Base-by-base conservation (phyloP, 2,329 filamentous ascomycete genomes). In the Alternaria brassicicola region DNA sequence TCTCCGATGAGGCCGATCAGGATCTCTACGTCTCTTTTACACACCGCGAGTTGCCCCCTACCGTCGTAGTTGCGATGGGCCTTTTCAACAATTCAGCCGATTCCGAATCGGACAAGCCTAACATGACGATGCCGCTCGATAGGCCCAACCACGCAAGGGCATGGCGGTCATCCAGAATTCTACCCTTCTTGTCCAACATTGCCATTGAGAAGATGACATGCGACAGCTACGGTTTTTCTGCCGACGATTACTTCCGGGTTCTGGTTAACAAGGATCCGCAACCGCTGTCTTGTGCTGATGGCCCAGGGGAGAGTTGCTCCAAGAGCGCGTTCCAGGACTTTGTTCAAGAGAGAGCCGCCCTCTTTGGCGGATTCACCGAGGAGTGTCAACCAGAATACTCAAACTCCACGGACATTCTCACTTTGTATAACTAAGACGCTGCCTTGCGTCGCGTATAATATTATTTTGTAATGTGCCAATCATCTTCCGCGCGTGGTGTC, bases 11-110 rank as follows among this genome's bases (percentile, higher is more conserved):
- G 4, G 72, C 75, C 5, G 73, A 75, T n/a, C 82, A 90, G 67
- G 86, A 89, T 55, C 79, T 90, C 7, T 88, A 87, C 68, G 80
- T 90, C 38, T 87, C 85, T 51, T 90, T 90, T 77, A 90, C 88
- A 0, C 88, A 90, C 71, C 85, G 88, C 19, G 88, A 90, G 71
- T 78, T 90, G 2, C 88, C 88, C 1, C 88, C 88, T 1, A 87
- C 86, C 57, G 86, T 89, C 1, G 77, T 87, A 1, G 88, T 89
- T 1, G 87, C 88, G 0, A 82, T 90, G 75, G 88, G 88, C 0
- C 79, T 91, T 4, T 90, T 89, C 80, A 90, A 90, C 78, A 89
- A 89, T 75, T 87, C 85, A 3, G 82, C 79, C 0, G 84, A 83
- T 59, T 79, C 82, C 3, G 83, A 83, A 9, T 78, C 79, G 0